Percentiles rank a stretch among this genome's conserved stretches.
Conservation (phyloP, 2,329 filamentous ascomycete genomes). For the Xylariaceae sp. region DNA sequence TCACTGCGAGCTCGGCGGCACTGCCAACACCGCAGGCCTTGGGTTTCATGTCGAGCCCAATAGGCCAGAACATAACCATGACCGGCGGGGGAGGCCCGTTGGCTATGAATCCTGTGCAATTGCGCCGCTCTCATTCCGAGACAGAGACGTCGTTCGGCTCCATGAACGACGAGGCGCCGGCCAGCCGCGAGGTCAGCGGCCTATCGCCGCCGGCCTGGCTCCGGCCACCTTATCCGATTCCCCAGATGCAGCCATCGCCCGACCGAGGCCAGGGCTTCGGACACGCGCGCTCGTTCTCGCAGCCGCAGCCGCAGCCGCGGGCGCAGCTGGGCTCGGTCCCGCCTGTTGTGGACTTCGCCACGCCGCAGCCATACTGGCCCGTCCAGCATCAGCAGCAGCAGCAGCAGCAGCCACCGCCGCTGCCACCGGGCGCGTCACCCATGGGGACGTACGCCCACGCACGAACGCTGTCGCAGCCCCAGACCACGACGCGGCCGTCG, state of each 20-base stretch:
- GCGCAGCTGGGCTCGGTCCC: no score
- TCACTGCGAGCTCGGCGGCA: background rate
- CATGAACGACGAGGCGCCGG: background rate
- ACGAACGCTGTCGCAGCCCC: background rate
- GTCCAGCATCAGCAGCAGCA: background rate
- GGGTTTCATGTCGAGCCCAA: no score
- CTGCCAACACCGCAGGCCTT: background rate
- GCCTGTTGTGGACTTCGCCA: no score
- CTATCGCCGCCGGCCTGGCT: background rate
- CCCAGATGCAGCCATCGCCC: background rate
- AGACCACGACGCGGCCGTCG: background rate
- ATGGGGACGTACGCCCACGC: background rate
- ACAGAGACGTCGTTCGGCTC: background rate
- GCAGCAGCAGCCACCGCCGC: background rate
- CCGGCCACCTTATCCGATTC: background rate
- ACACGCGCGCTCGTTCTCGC: background rate
- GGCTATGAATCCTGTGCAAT: conserved; percentile 1
- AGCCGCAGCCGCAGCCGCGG: background rate
- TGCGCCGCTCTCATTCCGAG: background rate
- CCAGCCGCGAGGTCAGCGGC: background rate
- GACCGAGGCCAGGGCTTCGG: background rate
- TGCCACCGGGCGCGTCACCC: background rate
- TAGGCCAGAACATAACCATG: background rate
- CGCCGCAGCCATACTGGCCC: no score
- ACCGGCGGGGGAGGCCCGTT: background rate